Base-by-base conservation (phyloP, 2,329 filamentous ascomycete genomes). In the Cercospora brassicicola region DNA sequence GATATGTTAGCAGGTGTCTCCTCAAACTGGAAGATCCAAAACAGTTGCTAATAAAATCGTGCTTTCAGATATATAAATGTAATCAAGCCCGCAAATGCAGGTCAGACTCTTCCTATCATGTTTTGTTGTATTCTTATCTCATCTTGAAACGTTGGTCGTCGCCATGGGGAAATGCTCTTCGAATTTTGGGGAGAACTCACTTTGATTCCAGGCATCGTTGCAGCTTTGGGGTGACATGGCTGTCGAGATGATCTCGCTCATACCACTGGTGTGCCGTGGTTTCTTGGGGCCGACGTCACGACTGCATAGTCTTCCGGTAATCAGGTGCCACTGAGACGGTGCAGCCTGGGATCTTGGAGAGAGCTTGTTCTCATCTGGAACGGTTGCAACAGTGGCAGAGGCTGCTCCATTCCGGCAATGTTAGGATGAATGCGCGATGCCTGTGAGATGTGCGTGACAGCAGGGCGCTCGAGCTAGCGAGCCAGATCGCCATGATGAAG, bases 1-100 rank as follows among this genome's bases (percentile, higher is more conserved):
- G 70, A 78, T 77, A 66, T 75, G 79, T 72, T 76, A 76, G 74
- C 10, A 4, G 9, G 13, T 33, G 7, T 57, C 2, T 3, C 39
- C 1, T 4, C 2, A 18, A 2, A 15, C 23, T 23, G 15, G 1
- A 3, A 20, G 2, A 15, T 62, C 39, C 23, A 5, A 26, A 1
- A 2, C 20, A 53, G 20, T 8, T 26, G 9, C 23, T n/a, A 57
- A 57, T 48, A 10, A 6, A 15, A 48, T 55, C 11, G 45, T 62
- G 64, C 48, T 66, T 13, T 67, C 65, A 64, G 65, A 51, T 63
- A n/a, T 8, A 55, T 59, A 51, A 30, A 59, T 26, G 13, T 64
- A 61, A 61, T 63, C 60, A 67, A 20, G 30, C 60, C 42, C 65
- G 65, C 51, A 20, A 18, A 56, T 39, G 20, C 59, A 39, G 11